Evolutionary conservation across 1,139 yeast species (phyloP).

Genomic region (Scheffersomyces cryptocercus): DNA sequence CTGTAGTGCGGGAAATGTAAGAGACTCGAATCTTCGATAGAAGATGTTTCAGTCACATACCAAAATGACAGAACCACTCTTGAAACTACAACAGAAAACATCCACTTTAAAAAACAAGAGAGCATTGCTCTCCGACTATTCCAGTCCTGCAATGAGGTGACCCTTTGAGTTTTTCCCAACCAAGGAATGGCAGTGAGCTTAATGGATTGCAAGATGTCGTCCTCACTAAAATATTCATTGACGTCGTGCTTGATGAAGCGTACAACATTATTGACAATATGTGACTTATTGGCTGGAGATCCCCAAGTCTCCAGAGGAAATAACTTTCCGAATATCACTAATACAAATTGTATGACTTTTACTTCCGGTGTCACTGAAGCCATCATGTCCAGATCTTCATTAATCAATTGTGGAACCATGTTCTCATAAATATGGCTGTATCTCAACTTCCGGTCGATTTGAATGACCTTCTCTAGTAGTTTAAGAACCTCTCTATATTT

Average conservation of each 20-base stretch:
- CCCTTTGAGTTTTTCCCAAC: slow-evolving; percentile 35
- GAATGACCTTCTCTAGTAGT: slow-evolving; percentile 17
- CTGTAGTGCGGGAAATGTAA: slow-evolving; percentile 58
- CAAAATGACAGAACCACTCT: slow-evolving; percentile 57
- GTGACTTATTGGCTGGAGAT: slow-evolving; percentile 43
- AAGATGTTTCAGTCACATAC: slow-evolving; percentile 63
- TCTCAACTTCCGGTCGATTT: slow-evolving; percentile 24
- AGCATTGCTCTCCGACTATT: slow-evolving; percentile 32
- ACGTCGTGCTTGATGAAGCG: slow-evolving; percentile 39
- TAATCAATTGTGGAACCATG: slow-evolving; percentile 13
- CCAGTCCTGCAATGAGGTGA: slow-evolving; percentile 39
- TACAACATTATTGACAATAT: slow-evolving; percentile 38
- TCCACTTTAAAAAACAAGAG: slow-evolving; percentile 55
- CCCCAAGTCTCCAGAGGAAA: slow-evolving; percentile 64
- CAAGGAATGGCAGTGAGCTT: slow-evolving; percentile 45
- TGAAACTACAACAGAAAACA: slow-evolving; percentile 49
- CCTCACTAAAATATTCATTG: slow-evolving; percentile 26
- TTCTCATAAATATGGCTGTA: slow-evolving; percentile 27
- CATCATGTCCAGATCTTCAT: slow-evolving; percentile 10
- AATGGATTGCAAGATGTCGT: slow-evolving; percentile 28
- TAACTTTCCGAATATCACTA: slow-evolving; percentile 44
- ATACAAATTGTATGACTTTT: slow-evolving; percentile 40
- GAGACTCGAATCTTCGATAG: slow-evolving; percentile 38
- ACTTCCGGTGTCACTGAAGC: slow-evolving; percentile 23
- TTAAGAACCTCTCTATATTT: slow-evolving; percentile 16